These are phyloP conservation scores for Symbiodinium pilosum DNA, from an alignment of 73 alveolate genomes.

Conservation along the genomic window DNA sequence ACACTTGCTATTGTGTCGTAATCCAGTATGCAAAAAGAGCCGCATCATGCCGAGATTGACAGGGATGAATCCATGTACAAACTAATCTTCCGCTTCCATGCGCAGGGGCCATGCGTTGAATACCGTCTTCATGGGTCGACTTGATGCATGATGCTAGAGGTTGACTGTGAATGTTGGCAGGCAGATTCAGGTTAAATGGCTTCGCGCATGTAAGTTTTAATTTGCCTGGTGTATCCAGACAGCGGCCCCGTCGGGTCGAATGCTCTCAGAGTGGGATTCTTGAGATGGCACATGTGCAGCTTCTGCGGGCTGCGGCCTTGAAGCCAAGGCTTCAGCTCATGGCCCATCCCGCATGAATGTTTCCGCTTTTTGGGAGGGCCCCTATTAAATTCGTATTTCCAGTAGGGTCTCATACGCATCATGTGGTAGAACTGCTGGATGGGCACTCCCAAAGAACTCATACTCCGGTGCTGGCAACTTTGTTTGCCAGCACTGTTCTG, in stretches of 20 bases:
- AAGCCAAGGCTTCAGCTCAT: too few relatives aligned
- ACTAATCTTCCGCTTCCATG: constrained; percentile 6
- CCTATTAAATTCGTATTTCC: too few relatives aligned
- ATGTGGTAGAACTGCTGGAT: neutral
- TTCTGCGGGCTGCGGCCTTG: constrained; percentile 15
- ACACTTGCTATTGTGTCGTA: too few relatives aligned
- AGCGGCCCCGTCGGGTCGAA: neutral
- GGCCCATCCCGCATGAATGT: neutral
- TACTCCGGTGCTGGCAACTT: neutral
- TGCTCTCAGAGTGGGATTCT: neutral
- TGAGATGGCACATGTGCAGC: constrained; percentile 4
- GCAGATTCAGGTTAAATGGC: too few relatives aligned
- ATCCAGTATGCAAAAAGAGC: too few relatives aligned
- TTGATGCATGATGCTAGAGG: too few relatives aligned
- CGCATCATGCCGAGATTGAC: neutral
- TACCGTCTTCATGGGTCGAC: too few relatives aligned
- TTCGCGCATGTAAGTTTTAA: neutral
- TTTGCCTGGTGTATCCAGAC: neutral
- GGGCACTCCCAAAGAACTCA: constrained; percentile 3
- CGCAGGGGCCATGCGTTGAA: neutral
- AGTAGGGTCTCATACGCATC: too few relatives aligned
- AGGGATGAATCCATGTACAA: constrained; percentile 17
- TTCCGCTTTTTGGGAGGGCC: neutral
- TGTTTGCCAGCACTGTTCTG: neutral
- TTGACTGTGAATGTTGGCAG: too few relatives aligned